Evolutionary conservation across 495 filamentous ascomycete genomes (phyloP).

Genomic region (Aspergillus cavernicola): DNA sequence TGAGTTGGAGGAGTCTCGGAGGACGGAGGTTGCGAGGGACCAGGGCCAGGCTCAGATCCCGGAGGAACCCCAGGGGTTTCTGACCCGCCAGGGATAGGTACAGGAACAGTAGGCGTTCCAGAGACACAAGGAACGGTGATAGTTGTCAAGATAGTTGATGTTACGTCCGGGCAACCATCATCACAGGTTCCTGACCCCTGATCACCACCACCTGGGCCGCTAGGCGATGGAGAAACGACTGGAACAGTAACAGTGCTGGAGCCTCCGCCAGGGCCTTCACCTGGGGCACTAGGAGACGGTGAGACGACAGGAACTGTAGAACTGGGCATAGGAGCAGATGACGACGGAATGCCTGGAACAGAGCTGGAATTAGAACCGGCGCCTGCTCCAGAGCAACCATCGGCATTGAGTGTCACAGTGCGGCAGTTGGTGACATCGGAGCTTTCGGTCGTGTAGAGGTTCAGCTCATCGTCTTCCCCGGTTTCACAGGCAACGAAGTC

Average conservation of each 20-base stretch:
- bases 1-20: neutral
- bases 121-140: slow-evolving; percentile 2
- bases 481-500: slow-evolving; percentile 54
- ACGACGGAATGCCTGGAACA: no score
- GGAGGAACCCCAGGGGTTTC: slow-evolving; percentile 7
- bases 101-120: slow-evolving; percentile 9
- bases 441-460: slow-evolving; percentile 50
- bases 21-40: slow-evolving; percentile 9
- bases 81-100: slow-evolving; percentile 5
- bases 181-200: neutral
- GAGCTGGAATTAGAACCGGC: slow-evolving; percentile 15
- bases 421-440: slow-evolving; percentile 43
- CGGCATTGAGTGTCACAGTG: slow-evolving; percentile 44
- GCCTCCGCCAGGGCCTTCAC: slow-evolving; percentile 5
- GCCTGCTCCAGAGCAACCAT: slow-evolving; percentile 34
- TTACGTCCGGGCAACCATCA: neutral
- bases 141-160: slow-evolving; percentile 6
- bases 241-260: neutral
- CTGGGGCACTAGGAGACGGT: slow-evolving; percentile 13
- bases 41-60: slow-evolving; percentile 5
- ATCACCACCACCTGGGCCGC: neutral
- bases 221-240: neutral
- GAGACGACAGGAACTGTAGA: neutral
- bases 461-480: slow-evolving; percentile 43
- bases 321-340: slow-evolving; percentile 4